phyloP scores from a whole-genome alignment of 169 alveolate genomes.

The Perkinsus marinus region DNA sequence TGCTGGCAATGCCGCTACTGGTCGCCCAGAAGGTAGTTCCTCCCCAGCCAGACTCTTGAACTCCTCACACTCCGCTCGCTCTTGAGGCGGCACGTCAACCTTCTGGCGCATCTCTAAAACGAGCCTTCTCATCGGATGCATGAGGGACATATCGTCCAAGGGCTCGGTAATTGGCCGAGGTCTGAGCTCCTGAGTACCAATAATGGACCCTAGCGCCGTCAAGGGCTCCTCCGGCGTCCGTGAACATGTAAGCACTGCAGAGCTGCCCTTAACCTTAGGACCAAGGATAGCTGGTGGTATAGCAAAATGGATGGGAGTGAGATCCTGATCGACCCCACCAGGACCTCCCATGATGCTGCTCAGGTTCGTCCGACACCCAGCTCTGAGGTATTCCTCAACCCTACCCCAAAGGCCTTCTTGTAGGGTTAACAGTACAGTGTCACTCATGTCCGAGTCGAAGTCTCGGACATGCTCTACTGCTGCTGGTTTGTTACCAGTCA shows the following conservation, averaged over 20 bases:
- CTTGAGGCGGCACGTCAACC: not conserved
- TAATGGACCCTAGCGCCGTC: not conserved
- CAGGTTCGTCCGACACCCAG: not conserved
- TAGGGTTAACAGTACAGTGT: not conserved
- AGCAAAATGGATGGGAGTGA: not conserved
- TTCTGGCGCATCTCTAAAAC: not conserved
- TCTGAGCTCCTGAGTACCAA: not conserved
- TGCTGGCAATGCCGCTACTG: not conserved
- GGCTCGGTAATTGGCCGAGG: not conserved
- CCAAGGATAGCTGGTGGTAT: not conserved
- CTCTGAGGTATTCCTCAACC: not conserved
- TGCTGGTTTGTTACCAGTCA: not conserved
- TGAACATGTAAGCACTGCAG: not conserved
- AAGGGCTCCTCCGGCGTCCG: not conserved
- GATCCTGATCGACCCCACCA: not conserved
- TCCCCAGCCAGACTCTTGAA: not conserved
- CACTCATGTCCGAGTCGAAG: not conserved
- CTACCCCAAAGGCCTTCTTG: not conserved
- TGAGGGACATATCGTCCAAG: not conserved
- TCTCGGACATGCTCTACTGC: not conserved
- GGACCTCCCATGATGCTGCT: not conserved
- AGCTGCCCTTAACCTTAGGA: not conserved
- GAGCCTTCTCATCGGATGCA: not conserved
- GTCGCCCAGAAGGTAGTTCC: not conserved
- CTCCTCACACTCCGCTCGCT: not conserved